Evolutionary conservation across 116 monocot species (phyloP).

Genomic region (Posidonia oceanica): DNA sequence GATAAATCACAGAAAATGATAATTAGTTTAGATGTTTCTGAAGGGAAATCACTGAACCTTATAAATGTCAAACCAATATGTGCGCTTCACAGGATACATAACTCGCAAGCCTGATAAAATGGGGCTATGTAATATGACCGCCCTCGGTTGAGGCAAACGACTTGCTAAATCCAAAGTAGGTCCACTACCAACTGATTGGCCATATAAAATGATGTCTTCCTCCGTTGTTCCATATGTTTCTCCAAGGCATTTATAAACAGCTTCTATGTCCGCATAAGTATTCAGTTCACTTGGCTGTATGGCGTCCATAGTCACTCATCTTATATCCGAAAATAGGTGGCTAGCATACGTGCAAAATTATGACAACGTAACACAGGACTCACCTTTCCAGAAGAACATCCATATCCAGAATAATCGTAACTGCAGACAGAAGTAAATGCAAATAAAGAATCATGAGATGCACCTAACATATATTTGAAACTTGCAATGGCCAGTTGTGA

Average conservation of each 20-base stretch:
- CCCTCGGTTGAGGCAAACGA: conserved; percentile 23
- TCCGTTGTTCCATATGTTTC: conserved; percentile 20
- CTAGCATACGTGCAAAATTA: neutral
- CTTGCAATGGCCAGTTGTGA: too few species aligned
- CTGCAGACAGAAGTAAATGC: conserved; percentile 14
- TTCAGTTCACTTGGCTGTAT: conserved; percentile 40
- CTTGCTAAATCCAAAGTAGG: conserved; percentile 38
- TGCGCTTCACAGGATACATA: conserved; percentile 41
- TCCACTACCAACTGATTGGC: conserved; percentile 46
- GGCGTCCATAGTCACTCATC: neutral
- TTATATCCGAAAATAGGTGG: neutral
- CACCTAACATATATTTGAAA: neutral
- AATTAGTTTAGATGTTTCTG: neutral
- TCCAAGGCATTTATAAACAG: conserved; percentile 27
- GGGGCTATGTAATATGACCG: conserved; percentile 38
- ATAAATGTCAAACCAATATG: conserved; percentile 47
- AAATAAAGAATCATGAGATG: conserved; percentile 1
- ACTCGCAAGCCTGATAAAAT: conserved; percentile 46
- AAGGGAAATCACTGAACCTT: conserved; percentile 13
- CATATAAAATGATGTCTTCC: conserved; percentile 42
- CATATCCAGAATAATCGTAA: conserved; percentile 52
- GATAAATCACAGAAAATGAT: neutral
- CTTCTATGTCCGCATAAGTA: conserved; percentile 45
- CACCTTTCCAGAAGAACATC: conserved; percentile 40
- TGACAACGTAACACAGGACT: neutral